Base-by-base conservation (phyloP, 2,329 filamentous ascomycete species). In the Aspergillus sp. region DNA sequence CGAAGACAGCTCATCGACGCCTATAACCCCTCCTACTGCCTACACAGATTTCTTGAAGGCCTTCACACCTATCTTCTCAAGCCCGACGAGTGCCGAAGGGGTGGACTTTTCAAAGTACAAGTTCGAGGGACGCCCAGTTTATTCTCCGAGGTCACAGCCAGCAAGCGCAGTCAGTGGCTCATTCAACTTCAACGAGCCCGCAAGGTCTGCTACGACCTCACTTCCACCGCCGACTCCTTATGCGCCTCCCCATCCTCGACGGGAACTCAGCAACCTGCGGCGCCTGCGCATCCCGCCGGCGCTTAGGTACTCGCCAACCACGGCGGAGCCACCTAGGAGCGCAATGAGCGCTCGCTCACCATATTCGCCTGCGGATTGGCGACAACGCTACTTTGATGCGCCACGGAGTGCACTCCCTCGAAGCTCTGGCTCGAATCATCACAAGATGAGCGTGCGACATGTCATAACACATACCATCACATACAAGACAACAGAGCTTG, bases 391-490 rank as follows among this genome's bases (percentile, higher is more conserved):
- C 69, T 83, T 86, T 62, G 89, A 90, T 57, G 77, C 80, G 57
- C 79, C 84, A n/a, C 81, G 85, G 46, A 85, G 84, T 67, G 87
- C 88, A 34, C 88, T 83, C 4, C 57, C 62, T 23, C 50, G 59
- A 43, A 51, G 30, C 23, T 58, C 63, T 15, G 59, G 34, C 34
- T 41, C 34, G 9, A 41, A 41, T 6, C 34, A 54, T 69, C 82
- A 89, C 60, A 86, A 89, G 63, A 85, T 89, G 57, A 88, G 84
- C 72, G 92, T 97, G 61, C 84, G 92, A 58, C 93, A 97, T 76
- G 92, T 97, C 4, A 91, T 97, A 57, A 97, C 93, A n/a, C 86
- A 93, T 69, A 97, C 93, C 17, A 91, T 97, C 62, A 97, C 92
- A 46, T 97, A 96, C 78, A 96, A 91, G 71, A 79, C 82, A 57